Percentiles rank a stretch among this genome's conserved stretches.
Evolutionary conservation across 768 basidiomycete genomes (phyloP).

Genomic region (Pleurotus pulmonarius): DNA sequence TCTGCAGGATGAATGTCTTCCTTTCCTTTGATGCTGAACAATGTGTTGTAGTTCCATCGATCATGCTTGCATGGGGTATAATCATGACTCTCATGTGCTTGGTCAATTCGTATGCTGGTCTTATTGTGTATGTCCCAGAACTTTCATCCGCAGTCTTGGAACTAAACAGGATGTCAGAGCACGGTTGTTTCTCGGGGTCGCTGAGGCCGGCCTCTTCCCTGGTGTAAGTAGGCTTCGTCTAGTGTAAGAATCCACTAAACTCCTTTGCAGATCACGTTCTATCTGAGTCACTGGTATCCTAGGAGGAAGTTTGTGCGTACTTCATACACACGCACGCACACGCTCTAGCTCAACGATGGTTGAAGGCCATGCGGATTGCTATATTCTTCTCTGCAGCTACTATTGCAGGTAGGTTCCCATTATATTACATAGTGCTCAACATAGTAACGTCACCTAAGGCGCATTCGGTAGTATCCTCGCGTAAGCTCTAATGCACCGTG

Average conservation of each 20-base stretch:
- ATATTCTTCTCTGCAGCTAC: slow-evolving; percentile 65
- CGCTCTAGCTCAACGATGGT: neutral
- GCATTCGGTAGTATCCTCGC: slow-evolving; percentile 47
- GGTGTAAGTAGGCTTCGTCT: slow-evolving; percentile 21
- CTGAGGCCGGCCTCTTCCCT: slow-evolving; percentile 36
- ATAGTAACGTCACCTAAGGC: slow-evolving; percentile 18
- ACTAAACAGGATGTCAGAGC: slow-evolving; percentile 18
- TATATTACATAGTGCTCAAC: too few relatives aligned
- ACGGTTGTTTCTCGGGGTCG: slow-evolving; percentile 35
- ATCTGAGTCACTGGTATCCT: slow-evolving; percentile 60
- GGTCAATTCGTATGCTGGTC: slow-evolving; percentile 19
- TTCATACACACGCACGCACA: neutral
- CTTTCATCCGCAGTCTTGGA: neutral
- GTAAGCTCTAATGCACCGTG: slow-evolving; percentile 19
- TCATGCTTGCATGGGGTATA: slow-evolving; percentile 23
- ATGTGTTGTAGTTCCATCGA: slow-evolving; percentile 16
- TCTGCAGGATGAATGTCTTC: neutral
- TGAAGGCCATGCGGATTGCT: slow-evolving; percentile 45
- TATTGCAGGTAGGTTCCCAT: slow-evolving; percentile 33
- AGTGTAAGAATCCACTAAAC: too few relatives aligned
- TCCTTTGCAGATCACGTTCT: slow-evolving; percentile 30
- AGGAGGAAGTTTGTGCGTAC: slow-evolving; percentile 41
- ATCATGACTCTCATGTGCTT: slow-evolving; percentile 26
- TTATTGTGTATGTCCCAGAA: slow-evolving; percentile 16
- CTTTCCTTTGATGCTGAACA: neutral